Evolutionary conservation across 352 stramenopile genomes (phyloP).

Genomic region (Phytophthora parvispora): DNA sequence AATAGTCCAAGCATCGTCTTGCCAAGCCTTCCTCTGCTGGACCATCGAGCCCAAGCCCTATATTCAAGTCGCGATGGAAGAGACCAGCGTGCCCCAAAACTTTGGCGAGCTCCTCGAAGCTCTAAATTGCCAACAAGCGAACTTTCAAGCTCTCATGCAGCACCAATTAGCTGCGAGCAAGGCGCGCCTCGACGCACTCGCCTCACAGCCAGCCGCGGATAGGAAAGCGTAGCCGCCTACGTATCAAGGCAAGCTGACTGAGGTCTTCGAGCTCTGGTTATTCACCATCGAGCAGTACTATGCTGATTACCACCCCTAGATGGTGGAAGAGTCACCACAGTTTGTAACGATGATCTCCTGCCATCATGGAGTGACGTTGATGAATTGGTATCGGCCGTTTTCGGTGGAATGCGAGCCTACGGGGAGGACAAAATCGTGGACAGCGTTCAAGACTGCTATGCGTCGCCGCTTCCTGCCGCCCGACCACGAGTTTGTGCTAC

Average conservation of each 20-base stretch:
- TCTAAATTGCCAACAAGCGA: not conserved
- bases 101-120: not conserved
- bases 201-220: not conserved
- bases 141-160: constrained; percentile 9
- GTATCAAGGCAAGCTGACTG: not conserved
- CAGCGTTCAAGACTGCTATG: not conserved
- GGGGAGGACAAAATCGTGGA: not conserved
- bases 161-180: not conserved
- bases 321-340: constrained; percentile 3
- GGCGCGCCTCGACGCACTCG: not conserved
- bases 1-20: no score
- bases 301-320: constrained; percentile 4
- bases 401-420: constrained; percentile 1
- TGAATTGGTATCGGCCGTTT: constrained; percentile 9
- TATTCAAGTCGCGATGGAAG: no score
- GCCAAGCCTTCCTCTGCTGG: no score
- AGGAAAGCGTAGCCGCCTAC: not conserved
- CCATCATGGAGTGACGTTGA: not conserved
- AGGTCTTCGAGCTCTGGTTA: constrained; percentile 2
- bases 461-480: not conserved
- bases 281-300: constrained; percentile 6
- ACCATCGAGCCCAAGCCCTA: no score
- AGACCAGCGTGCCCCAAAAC: no score
- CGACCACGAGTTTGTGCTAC: not conserved
- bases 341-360: constrained; percentile 9